These are phyloP conservation scores for Helotiales sp. DNA, from an alignment of 2,329 filamentous ascomycete species.

Conservation along the genomic window DNA sequence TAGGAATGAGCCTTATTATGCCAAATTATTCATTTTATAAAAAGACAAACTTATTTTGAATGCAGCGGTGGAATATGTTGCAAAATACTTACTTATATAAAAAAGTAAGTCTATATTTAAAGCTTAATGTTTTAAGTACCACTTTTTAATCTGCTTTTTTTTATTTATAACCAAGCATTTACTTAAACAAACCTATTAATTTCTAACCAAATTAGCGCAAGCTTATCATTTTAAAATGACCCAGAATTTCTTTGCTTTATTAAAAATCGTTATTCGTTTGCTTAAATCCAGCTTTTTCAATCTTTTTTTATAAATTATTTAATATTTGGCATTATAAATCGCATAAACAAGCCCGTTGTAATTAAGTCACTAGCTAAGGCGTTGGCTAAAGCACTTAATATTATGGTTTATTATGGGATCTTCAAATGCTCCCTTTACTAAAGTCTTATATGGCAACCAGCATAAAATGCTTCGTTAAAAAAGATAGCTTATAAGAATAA, in stretches of 20 bases:
- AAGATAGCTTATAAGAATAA: not conserved
- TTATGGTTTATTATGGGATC: constrained; percentile 6
- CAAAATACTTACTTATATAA: not conserved
- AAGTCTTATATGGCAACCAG: constrained; percentile 5
- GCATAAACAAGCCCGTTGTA: constrained; percentile 6
- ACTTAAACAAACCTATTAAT: not conserved
- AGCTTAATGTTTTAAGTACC: too few species aligned
- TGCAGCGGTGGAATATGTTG: not conserved
- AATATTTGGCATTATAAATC: constrained; percentile 2
- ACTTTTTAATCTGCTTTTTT: not conserved
- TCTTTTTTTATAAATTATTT: constrained; percentile 13
- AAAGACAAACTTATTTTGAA: not conserved
- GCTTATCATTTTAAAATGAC: constrained; percentile 9
- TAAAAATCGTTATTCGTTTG: not conserved
- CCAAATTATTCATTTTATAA: not conserved
- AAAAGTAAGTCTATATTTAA: too few species aligned
- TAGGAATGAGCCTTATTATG: constrained; percentile 2
- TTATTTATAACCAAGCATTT: not conserved
- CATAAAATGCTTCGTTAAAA: not conserved
- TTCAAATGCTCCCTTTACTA: constrained; percentile 1
- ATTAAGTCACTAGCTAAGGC: constrained; percentile 10
- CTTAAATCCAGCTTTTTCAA: constrained; percentile 7
- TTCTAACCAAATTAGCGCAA: not conserved
- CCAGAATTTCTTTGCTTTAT: constrained; percentile 15
- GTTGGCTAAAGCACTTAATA: constrained; percentile 6